Evolutionary conservation across 768 basidiomycete species (phyloP).

Genomic region (Auriscalpium microsporum): DNA sequence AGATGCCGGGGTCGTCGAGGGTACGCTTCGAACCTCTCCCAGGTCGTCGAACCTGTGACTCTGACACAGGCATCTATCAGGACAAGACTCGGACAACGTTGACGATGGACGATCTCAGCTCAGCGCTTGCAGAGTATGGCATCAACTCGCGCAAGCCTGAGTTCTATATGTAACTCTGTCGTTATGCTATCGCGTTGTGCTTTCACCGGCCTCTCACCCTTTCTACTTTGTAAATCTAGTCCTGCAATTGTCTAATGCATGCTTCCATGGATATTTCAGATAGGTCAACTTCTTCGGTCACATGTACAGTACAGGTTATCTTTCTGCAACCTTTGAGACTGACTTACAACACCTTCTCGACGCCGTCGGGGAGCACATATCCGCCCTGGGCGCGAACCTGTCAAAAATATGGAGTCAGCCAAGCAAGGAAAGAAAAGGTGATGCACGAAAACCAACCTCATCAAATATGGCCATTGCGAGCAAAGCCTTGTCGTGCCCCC

Average conservation of each 20-base stretch:
- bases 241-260: not conserved
- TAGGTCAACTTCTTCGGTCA: not conserved
- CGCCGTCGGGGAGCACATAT: slow-evolving; percentile 53
- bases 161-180: slow-evolving; percentile 59
- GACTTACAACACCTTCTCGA: slow-evolving; percentile 40
- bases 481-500: slow-evolving; percentile 75
- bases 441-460: slow-evolving; percentile 39
- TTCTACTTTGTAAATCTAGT: not conserved
- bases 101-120: slow-evolving; percentile 94
- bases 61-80: slow-evolving; percentile 26
- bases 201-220: not conserved
- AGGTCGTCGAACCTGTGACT: not conserved
- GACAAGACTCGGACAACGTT: slow-evolving; percentile 89
- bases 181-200: no score
- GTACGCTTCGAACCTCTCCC: slow-evolving; percentile 29
- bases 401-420: not conserved
- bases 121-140: slow-evolving; percentile 92
- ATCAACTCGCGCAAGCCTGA: slow-evolving; percentile 92
- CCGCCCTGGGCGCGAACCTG: slow-evolving; percentile 63
- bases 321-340: not conserved
- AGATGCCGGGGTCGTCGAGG: slow-evolving; percentile 56
- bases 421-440: not conserved
- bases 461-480: slow-evolving; percentile 83
- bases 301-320: not conserved
- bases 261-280: not conserved